Evolutionary conservation across 192 early-diverging fungal species (phyloP), one percentile per base, ranked within the genome.

Genomic region (Allomyces javanicus): DNA sequence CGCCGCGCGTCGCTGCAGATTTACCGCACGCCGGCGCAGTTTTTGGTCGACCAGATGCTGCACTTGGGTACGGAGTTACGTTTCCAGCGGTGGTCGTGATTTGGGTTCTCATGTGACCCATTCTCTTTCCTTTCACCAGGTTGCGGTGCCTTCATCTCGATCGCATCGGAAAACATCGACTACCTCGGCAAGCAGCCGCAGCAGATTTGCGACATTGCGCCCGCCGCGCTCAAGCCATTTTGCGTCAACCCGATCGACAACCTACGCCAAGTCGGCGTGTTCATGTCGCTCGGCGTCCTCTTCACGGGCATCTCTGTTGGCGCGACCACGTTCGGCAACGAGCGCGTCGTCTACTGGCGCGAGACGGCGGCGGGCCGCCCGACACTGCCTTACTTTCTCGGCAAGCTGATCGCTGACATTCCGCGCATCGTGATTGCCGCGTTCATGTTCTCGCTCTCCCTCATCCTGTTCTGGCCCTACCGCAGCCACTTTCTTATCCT

Each of bases 281-380:
- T 86, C 62, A 77, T 83, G 26, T 66, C 70, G 9, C 68, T 86
- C 9, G 84, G 84, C 17, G 72, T 77, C 14, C 72, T 81, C 40
- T 86, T 86, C 62, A 74, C 76, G 0, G 84, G 84, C 1, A 82
- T 86, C 45, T 75, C 76, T 23, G 78, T 78, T 5, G 84, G 80
- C 14, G 50, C 70, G 23, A 71, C 72, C 66, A 86, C 84, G 0
- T 86, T 86, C 74, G 82, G 82, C 11, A 73, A 76, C 23, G 84
- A 86, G 69, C 74, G 77, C 62, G 70, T 83, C 17, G 84, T 86
- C 11, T 86, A 78, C 55, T 86, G 84, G 84, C 76, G 84, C 21
- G 84, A 86, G 21, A 75, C 76, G 33, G 70, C 79, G 3, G 72
- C 75, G 22, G 84, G 84, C 45, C 77, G 82, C 74, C 65, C 73